These are phyloP conservation scores for Pelargonium australe DNA, from an alignment of 441 rosid genomes.

Conservation along the genomic window DNA sequence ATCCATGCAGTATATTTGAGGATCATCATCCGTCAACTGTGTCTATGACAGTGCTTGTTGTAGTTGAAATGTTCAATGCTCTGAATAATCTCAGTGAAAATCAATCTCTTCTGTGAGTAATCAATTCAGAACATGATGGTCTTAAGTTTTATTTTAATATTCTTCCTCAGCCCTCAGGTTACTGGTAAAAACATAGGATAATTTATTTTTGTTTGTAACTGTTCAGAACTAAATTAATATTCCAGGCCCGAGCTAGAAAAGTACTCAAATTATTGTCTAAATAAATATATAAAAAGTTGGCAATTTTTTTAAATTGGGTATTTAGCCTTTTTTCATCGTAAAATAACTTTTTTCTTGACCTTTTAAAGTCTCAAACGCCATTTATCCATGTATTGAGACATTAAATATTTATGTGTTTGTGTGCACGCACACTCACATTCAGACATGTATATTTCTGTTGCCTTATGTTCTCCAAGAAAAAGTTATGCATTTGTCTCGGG, in stretches of 20 bases:
- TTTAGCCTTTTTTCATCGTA: too few relatives aligned
- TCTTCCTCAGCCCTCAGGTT: conserved; percentile 3
- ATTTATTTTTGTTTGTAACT: not conserved
- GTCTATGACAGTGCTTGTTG: conserved; percentile 98
- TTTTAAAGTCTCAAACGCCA: too few relatives aligned
- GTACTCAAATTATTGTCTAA: too few relatives aligned
- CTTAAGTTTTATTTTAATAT: not conserved
- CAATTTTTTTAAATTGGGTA: too few relatives aligned
- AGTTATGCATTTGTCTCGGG: not conserved
- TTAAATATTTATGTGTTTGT: too few relatives aligned
- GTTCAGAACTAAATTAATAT: not conserved
- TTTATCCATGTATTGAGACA: too few relatives aligned
- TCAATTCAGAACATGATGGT: conserved; percentile 7
- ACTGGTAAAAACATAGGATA: too few relatives aligned
- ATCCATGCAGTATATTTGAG: conserved; percentile 87
- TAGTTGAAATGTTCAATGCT: conserved; percentile 99
- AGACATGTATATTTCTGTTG: not conserved
- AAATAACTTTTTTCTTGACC: too few relatives aligned
- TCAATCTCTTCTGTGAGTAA: conserved; percentile 88
- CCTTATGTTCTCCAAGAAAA: not conserved
- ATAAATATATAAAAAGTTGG: too few relatives aligned
- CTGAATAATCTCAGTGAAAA: conserved; percentile 97
- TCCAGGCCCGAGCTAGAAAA: not conserved
- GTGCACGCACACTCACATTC: too few relatives aligned
- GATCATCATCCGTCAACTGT: conserved; percentile 96